These are phyloP conservation scores for Lippia alba DNA, from an alignment of 305 asterid species.

Conservation along the genomic window DNA sequence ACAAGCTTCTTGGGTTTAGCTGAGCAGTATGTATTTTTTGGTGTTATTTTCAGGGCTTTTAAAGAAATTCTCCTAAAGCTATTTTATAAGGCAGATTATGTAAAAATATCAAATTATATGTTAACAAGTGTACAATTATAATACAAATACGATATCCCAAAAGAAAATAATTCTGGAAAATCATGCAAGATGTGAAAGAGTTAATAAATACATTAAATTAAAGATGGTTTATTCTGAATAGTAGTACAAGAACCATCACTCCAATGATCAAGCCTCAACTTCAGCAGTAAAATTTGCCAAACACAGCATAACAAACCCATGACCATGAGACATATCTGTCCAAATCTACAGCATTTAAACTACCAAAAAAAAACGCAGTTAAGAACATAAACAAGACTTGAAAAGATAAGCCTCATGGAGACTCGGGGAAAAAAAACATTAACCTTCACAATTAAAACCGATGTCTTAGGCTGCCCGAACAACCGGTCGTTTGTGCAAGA, in stretches of 20 bases:
- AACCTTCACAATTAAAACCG: not conserved
- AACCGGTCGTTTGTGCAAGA: slow-evolving; percentile 52
- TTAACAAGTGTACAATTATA: too few species aligned
- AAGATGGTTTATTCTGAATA: slow-evolving; percentile 16
- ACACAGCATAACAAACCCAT: slow-evolving; percentile 31
- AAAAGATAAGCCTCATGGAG: slow-evolving; percentile 9
- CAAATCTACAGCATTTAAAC: slow-evolving; percentile 25
- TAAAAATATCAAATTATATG: too few species aligned
- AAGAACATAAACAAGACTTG: slow-evolving; percentile 4
- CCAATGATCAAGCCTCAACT: slow-evolving; percentile 30
- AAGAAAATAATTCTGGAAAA: too few species aligned
- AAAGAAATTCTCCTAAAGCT: too few species aligned
- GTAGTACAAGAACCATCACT: slow-evolving; percentile 10
- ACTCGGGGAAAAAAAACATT: not conserved
- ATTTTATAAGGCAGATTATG: too few species aligned
- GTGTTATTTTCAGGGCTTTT: not conserved
- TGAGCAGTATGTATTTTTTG: not conserved
- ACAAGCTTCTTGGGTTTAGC: not conserved
- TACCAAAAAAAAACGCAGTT: not conserved
- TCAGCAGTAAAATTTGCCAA: slow-evolving; percentile 4
- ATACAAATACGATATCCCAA: too few species aligned
- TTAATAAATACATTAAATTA: not conserved
- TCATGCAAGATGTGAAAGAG: not conserved
- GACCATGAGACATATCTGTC: slow-evolving; percentile 30
- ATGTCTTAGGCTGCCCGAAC: slow-evolving; percentile 57